Evolutionary conservation across 2,329 filamentous ascomycete genomes (phyloP).

Genomic region (Leptographium galeiforme): DNA sequence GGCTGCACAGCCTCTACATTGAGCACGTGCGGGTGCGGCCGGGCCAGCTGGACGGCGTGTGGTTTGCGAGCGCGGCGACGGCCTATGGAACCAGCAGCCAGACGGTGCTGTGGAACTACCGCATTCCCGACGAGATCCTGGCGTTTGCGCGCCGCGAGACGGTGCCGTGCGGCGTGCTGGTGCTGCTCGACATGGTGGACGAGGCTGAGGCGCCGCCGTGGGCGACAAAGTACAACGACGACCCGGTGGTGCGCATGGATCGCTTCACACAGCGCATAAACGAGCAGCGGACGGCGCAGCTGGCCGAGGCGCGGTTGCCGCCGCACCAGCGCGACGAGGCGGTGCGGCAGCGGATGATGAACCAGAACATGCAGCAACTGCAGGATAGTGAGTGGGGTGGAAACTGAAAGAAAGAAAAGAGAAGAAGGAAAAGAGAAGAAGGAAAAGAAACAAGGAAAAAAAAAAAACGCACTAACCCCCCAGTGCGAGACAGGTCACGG

Average conservation of each 20-base stretch:
- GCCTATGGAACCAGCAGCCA: slow-evolving; percentile 39
- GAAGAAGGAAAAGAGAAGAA: no score
- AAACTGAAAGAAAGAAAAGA: no score
- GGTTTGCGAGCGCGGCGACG: slow-evolving; percentile 44
- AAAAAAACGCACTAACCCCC: not conserved
- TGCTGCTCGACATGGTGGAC: slow-evolving; percentile 36
- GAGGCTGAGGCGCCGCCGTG: slow-evolving; percentile 41
- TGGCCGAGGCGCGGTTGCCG: slow-evolving; percentile 29
- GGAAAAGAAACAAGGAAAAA: no score
- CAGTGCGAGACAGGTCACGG: slow-evolving; percentile 29
- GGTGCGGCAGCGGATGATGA: slow-evolving; percentile 23
- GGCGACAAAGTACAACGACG: slow-evolving; percentile 27
- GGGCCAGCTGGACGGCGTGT: slow-evolving; percentile 27
- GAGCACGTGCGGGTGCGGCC: slow-evolving; percentile 28
- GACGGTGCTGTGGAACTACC: slow-evolving; percentile 47
- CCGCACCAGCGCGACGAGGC: slow-evolving; percentile 28
- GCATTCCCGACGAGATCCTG: slow-evolving; percentile 38
- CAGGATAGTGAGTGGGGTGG: slow-evolving; percentile 29
- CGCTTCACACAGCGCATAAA: slow-evolving; percentile 20
- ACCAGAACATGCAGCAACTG: slow-evolving; percentile 29
- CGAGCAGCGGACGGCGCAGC: slow-evolving; percentile 27
- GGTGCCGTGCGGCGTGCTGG: slow-evolving; percentile 45
- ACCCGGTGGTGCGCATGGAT: slow-evolving; percentile 24
- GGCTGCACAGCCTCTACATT: slow-evolving; percentile 27
- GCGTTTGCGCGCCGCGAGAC: slow-evolving; percentile 36